phyloP scores from a whole-genome alignment of 805 yeast species.

The Saccharomycopsis babjevae region DNA sequence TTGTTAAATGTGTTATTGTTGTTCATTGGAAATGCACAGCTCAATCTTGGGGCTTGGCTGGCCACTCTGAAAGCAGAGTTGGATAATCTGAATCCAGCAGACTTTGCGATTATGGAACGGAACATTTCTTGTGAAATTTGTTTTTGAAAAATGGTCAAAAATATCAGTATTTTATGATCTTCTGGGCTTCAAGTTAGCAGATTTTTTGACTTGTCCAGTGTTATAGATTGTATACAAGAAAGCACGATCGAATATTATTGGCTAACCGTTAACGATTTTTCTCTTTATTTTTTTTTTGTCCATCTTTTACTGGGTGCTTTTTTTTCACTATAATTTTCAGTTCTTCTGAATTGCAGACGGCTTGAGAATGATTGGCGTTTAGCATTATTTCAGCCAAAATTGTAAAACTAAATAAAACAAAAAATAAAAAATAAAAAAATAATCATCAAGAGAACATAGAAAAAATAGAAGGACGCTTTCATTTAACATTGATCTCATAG shows the following conservation, averaged over 20 bases:
- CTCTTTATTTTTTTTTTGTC: background rate
- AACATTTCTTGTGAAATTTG: conserved; percentile 3
- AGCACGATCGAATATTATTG: background rate
- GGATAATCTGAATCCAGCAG: background rate
- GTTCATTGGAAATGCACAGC: background rate
- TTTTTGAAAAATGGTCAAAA: background rate
- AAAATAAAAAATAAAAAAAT: background rate
- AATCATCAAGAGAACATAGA: background rate
- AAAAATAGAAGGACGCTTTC: background rate
- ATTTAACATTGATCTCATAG: background rate
- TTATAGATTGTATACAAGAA: background rate
- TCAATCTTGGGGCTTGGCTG: background rate
- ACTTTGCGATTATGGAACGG: conserved; percentile 5
- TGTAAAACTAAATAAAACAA: too few relatives aligned
- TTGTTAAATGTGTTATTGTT: background rate
- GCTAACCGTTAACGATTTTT: background rate
- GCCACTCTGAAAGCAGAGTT: background rate
- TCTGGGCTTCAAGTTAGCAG: too few relatives aligned
- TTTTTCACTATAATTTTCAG: background rate
- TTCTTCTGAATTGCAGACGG: background rate
- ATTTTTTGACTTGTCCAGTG: background rate
- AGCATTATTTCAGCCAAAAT: too few relatives aligned
- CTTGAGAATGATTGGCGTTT: background rate
- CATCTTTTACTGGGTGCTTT: background rate
- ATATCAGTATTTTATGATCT: background rate